Percentiles rank a stretch among this genome's conserved stretches.
Evolutionary conservation across 139 green algal genomes (phyloP).

Genomic region (Volvox africanus): DNA sequence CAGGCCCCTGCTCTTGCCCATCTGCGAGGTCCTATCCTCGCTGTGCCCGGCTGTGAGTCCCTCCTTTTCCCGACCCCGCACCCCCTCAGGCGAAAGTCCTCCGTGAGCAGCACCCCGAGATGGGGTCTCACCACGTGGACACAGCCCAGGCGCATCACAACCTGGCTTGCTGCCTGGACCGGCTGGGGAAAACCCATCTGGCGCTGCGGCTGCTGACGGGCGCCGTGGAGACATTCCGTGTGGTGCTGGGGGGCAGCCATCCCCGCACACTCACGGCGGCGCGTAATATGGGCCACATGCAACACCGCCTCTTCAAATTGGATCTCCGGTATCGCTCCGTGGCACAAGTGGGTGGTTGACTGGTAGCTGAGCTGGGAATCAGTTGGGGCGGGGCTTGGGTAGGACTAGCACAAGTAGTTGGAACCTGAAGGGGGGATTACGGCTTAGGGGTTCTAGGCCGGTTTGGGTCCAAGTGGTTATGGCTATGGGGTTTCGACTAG

Average conservation of each 20-base stretch:
- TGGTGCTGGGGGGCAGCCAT: conserved; percentile 53
- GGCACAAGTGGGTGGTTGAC: conserved; percentile 4
- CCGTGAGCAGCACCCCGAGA: conserved; percentile 41
- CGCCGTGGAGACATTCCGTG: conserved; percentile 49
- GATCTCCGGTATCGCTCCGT: conserved; percentile 36
- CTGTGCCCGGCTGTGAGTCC: too few species aligned
- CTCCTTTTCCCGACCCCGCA: not conserved
- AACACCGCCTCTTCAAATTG: conserved; percentile 55
- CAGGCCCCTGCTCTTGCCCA: too few species aligned
- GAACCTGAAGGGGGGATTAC: too few species aligned
- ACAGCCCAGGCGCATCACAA: conserved; percentile 66
- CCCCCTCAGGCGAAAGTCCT: conserved; percentile 41
- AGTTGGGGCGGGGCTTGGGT: too few species aligned
- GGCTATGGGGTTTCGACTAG: not conserved
- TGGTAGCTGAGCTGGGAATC: too few species aligned
- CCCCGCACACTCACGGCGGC: conserved; percentile 52
- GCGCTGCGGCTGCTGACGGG: conserved; percentile 58
- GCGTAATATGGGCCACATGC: conserved; percentile 58
- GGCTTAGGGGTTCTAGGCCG: too few species aligned
- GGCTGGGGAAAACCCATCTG: conserved; percentile 60
- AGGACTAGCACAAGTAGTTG: too few species aligned
- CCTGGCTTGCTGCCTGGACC: conserved; percentile 67
- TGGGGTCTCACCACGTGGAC: conserved; percentile 65
- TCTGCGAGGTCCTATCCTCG: too few species aligned
- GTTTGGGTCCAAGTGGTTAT: too few species aligned